Base-by-base conservation (phyloP, 2,329 filamentous ascomycete genomes). In the Neonectria ditissima region DNA sequence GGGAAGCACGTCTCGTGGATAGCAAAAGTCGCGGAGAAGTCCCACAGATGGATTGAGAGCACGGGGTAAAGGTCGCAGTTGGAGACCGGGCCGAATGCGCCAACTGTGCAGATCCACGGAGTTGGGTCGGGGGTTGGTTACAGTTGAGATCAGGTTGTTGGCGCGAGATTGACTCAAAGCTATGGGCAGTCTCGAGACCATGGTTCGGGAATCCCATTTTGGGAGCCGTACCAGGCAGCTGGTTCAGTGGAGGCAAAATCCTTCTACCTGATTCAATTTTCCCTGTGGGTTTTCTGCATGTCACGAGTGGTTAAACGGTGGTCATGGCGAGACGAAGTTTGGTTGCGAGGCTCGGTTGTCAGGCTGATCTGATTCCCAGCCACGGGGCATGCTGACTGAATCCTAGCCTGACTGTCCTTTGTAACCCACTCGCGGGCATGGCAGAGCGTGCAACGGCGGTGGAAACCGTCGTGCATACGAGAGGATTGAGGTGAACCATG, bases 11-110 rank as follows among this genome's bases (percentile, higher is more conserved):
- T 14, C n/a, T 44, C 41, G 5, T 22, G 13, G 41, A 6, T 7
- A 24, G 41, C 9, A 24, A 14, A 44, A 22, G 11, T 44, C 41
- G 41, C 7, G 20, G 41, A 44, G 41, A 20, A 16, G 26, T 28
- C 16, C 18, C n/a, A 7, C 10, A 13, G 14, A 16, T 32, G 10
- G 30, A n/a, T 3, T 39, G 20, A 2, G 24, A 34, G 10, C 20
- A 52, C 41, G 34, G 41, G 20, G 30, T 24, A 45, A 45, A 6
- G 43, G 20, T 24, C 39, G 9, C 43, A 11, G 24, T 32, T 54
- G 57, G 57, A 44, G 30, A 8, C 43, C 58, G 58, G 58, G 58
- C 58, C 58, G 58, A 61, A 61, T 61, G 44, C 34, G 51, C 22
- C 30, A 57, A 32, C 39, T 39, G 43, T 26, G 30, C n/a, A 34